Evolutionary conservation across 2,329 filamentous ascomycete genomes (phyloP).

Genomic region (Penicillium sp.): DNA sequence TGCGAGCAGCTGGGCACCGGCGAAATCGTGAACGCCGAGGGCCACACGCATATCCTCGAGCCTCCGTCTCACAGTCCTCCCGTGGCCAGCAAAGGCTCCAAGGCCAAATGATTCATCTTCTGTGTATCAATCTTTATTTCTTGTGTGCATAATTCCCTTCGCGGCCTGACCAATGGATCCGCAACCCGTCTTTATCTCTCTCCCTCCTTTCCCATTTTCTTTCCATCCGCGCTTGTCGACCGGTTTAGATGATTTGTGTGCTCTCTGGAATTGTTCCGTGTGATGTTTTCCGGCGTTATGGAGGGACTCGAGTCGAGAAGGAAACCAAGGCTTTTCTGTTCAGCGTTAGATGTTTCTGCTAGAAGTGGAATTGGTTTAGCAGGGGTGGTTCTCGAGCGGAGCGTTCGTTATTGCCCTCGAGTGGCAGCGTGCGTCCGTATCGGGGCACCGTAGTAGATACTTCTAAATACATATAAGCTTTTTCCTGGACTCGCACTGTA

Average conservation of each 20-base stretch:
- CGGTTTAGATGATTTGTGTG: background rate
- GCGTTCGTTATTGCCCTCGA: background rate
- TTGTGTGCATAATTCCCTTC: conserved; percentile 20
- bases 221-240: background rate
- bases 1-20: conserved; percentile 78
- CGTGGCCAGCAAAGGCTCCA: conserved; percentile 35
- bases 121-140: conserved; percentile 19
- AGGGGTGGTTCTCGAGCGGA: background rate
- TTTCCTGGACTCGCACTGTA: background rate
- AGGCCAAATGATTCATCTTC: conserved; percentile 28
- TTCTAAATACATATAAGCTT: conserved; percentile 10
- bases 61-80: conserved; percentile 49
- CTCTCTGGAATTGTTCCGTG: background rate
- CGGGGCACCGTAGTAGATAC: conserved; percentile 11
- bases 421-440: background rate
- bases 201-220: background rate
- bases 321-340: background rate
- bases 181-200: conserved; percentile 1
- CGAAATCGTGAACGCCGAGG: conserved; percentile 66
- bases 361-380: conserved; percentile 2
- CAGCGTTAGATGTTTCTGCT: conserved; percentile 4
- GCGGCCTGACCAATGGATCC: background rate
- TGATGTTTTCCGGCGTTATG: conserved; percentile 3
- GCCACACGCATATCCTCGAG: conserved; percentile 83
- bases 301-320: background rate